phyloP scores from a whole-genome alignment of 257 asterid species.

The Eustoma russellianum region DNA sequence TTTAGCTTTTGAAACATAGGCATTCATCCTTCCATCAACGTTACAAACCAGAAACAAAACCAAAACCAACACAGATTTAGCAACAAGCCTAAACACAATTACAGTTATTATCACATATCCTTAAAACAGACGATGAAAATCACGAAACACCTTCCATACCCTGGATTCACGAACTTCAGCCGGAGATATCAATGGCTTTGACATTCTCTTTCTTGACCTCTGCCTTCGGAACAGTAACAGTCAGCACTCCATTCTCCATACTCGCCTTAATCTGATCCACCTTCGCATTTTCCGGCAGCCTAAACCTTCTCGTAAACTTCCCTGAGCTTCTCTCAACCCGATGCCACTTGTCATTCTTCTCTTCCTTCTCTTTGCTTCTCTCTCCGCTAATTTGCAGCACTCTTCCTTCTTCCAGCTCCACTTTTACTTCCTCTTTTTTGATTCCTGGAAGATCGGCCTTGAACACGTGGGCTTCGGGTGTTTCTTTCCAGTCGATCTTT shows the following conservation, averaged over 20 bases:
- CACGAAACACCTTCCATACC: too few relatives aligned
- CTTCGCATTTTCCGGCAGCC: slow-evolving; percentile 8
- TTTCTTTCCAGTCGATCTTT: slow-evolving; percentile 12
- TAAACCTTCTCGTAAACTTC: slow-evolving; percentile 1
- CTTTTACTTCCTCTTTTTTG: slow-evolving; percentile 11
- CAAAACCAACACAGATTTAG: too few relatives aligned
- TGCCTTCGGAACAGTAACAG: slow-evolving; percentile 5
- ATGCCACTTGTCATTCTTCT: slow-evolving; percentile 12
- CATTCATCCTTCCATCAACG: too few relatives aligned
- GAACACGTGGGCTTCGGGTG: slow-evolving; percentile 12
- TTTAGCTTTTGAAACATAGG: too few relatives aligned
- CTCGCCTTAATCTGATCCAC: slow-evolving; percentile 1
- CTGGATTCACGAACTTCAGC: too few relatives aligned
- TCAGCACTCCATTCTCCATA: slow-evolving; percentile 10
- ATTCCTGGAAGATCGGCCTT: slow-evolving; percentile 13
- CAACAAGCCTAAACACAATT: too few relatives aligned
- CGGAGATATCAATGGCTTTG: slow-evolving; percentile 11
- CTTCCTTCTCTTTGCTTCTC: slow-evolving; percentile 11
- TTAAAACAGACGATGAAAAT: too few relatives aligned
- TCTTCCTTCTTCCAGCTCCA: slow-evolving; percentile 9
- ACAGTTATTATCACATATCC: too few relatives aligned
- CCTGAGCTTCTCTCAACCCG: slow-evolving; percentile 6
- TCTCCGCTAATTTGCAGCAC: slow-evolving; percentile 9
- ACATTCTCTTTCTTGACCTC: slow-evolving; percentile 4
- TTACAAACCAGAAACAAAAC: too few relatives aligned